Base-by-base conservation (phyloP, 2,329 filamentous ascomycete genomes). In the Zymoseptoria crescenta region DNA sequence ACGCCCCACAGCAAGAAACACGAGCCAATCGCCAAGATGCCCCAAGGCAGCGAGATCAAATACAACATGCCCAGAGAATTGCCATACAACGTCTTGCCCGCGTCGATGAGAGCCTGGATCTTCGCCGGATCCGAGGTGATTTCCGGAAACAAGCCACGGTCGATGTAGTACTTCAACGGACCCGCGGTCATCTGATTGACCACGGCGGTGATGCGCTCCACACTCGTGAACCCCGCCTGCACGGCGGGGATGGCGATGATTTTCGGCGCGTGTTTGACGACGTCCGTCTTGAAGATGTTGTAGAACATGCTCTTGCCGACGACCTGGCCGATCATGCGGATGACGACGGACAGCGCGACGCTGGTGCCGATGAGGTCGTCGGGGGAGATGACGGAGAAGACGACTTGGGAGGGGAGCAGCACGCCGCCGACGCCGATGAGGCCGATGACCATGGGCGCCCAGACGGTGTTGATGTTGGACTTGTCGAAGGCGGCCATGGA, bases 351-450 rank as follows among this genome's bases (percentile, higher is more conserved):
- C 16, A 88, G 76, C 1, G 86, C 84, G 1, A 85, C 82, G 53
- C 87, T 79, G 4, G 85, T 88, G 8, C 83, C 86, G 62, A 89
- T 87, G 5, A 87, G 77, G 59, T 88, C 84, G 66, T 85, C 82
- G 0, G 85, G 84, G 59, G 83, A 87, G 64, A 87, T 83, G 64
- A 88, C 86, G 10, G 83, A 84, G n/a, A 83, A 62, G 59, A 88
- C 85, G 64, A 87, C 84, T 1, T 82, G 83, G 1, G 82, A 81
- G 0, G 85, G 86, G 10, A 88, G 80, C n/a, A 87, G 80, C 53
- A 88, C 84, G 1, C 83, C 86, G 6, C 85, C 86, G 4, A 87
- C 82, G 16, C 85, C 85, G 8, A 87, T 72, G 4, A 82, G 80
- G 1, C 83, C 83, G 13, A 87, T 68, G 19, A 81, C 74, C 28